phyloP scores from a whole-genome alignment of 2,329 filamentous ascomycete genomes.

The Akanthomyces lecanii region DNA sequence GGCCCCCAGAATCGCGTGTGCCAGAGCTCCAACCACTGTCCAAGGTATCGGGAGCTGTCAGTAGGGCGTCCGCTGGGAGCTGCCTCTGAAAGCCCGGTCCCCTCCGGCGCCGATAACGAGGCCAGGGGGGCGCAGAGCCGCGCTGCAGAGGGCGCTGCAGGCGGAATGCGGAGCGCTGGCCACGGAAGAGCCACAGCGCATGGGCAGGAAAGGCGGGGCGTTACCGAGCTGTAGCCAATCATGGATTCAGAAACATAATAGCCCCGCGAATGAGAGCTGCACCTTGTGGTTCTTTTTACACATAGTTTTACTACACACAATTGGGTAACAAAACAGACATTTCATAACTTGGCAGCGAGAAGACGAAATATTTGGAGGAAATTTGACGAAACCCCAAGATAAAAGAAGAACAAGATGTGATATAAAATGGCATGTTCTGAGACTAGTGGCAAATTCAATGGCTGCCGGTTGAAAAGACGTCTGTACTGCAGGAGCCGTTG shows the following conservation, averaged over 20 bases:
- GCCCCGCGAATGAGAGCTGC: conserved; percentile 11
- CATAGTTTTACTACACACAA: conserved; percentile 15
- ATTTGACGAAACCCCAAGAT: too few species aligned
- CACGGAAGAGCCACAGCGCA: background rate
- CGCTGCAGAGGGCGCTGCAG: background rate
- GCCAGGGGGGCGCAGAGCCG: background rate
- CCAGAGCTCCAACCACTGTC: background rate
- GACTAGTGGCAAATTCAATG: background rate
- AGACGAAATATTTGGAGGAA: background rate
- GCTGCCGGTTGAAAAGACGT: background rate
- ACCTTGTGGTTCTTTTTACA: conserved; percentile 17
- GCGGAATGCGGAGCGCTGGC: background rate
- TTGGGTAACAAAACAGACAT: conserved; percentile 1
- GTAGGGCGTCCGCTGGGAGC: too few species aligned
- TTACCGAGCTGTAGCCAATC: background rate
- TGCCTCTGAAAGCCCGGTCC: conserved; percentile 1
- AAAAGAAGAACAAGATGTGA: background rate
- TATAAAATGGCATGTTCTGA: background rate
- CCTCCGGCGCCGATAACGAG: conserved; percentile 2
- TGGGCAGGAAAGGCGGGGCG: background rate
- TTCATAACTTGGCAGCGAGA: background rate
- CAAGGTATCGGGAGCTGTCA: background rate
- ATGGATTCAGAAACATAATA: conserved; percentile 11
- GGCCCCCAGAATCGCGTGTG: conserved; percentile 1
- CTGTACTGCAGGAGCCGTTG: background rate